A percentile compares a stretch with the other conserved stretches of the same genome.
Evolutionary conservation across 345 rosid species (phyloP).

Genomic region (Salix udensis): DNA sequence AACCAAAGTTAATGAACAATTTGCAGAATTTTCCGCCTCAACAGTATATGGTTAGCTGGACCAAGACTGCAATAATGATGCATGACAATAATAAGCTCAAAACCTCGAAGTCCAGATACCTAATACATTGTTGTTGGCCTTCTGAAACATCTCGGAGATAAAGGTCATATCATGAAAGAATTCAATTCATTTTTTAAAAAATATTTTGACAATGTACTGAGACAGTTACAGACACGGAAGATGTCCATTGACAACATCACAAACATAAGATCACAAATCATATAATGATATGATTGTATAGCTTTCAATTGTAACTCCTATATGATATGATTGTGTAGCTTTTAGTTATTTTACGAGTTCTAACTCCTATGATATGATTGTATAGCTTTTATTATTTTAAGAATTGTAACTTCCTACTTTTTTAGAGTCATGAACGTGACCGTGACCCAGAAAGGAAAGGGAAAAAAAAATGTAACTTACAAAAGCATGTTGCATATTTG

Average conservation of each 20-base stretch:
- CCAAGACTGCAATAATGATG: neutral
- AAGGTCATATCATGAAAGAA: neutral
- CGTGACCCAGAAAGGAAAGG: neutral
- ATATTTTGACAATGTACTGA: neutral
- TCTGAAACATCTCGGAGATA: neutral
- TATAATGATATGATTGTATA: neutral
- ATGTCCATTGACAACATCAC: neutral
- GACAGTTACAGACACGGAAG: neutral
- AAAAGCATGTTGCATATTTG: constrained; percentile 85
- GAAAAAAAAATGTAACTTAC: constrained; percentile 39
- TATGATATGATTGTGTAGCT: too few relatives aligned
- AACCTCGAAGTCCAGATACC: neutral
- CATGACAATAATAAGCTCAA: neutral
- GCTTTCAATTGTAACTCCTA: neutral
- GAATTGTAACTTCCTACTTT: neutral
- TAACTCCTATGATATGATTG: neutral
- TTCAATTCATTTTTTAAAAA: neutral
- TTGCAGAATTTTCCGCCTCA: neutral
- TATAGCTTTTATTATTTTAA: neutral
- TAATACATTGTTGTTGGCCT: neutral
- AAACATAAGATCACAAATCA: neutral
- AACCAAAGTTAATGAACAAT: neutral
- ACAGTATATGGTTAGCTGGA: neutral
- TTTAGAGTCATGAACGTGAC: neutral
- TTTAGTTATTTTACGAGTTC: too few relatives aligned